phyloP scores from a whole-genome alignment of 2,329 filamentous ascomycete species.

The Fusarium sp. region DNA sequence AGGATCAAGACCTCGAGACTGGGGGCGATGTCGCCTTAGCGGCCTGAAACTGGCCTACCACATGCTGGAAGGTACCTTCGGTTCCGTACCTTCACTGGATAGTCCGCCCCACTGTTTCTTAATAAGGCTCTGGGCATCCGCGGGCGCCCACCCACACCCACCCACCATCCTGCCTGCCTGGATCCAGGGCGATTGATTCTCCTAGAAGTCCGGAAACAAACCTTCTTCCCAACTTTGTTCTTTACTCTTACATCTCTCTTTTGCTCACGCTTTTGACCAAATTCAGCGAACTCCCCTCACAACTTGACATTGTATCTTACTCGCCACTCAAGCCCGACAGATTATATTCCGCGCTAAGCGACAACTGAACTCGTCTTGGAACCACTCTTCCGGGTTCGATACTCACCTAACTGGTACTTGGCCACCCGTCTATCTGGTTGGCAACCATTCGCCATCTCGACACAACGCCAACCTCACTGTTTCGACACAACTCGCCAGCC shows the following conservation, averaged over 20 bases:
- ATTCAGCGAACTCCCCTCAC: not conserved
- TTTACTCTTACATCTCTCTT: constrained; percentile 29
- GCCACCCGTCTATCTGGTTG: constrained; percentile 21
- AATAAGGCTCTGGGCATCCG: constrained; percentile 29
- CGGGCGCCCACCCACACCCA: constrained; percentile 8
- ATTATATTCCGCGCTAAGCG: constrained; percentile 2
- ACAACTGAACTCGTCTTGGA: constrained; percentile 11
- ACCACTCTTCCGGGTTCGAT: constrained; percentile 19
- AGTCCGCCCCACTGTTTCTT: constrained; percentile 29
- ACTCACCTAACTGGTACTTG: constrained; percentile 10
- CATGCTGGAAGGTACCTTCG: constrained; percentile 10
- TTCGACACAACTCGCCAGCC: constrained; percentile 1
- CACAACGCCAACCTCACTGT: constrained; percentile 19
- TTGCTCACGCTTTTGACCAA: not conserved
- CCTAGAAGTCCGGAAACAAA: constrained; percentile 36
- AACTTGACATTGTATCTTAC: not conserved
- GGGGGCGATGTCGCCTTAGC: constrained; percentile 19
- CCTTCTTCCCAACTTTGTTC: constrained; percentile 29
- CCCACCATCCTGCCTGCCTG: constrained; percentile 32
- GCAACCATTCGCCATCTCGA: constrained; percentile 13
- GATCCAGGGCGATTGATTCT: constrained; percentile 25
- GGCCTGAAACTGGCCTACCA: constrained; percentile 35
- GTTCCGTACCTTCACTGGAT: constrained; percentile 14
- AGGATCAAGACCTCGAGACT: constrained; percentile 22
- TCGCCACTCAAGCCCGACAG: not conserved